Evolutionary conservation across 495 filamentous ascomycete genomes (phyloP).

Genomic region (Immersiella caudata): DNA sequence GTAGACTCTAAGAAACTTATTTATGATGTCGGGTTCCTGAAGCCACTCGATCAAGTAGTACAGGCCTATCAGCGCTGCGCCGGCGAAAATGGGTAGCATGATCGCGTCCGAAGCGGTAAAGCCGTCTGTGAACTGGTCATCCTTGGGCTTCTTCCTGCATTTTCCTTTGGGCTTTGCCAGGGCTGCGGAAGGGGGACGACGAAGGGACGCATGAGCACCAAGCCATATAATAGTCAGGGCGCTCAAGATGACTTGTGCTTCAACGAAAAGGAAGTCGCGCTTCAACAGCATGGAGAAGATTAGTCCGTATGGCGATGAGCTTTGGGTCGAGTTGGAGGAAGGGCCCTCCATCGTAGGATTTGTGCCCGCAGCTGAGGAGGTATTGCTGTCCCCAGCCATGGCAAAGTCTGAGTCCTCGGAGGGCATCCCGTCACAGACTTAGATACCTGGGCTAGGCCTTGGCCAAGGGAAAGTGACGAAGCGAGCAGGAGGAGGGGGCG

Average conservation of each 20-base stretch:
- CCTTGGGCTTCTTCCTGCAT: constrained; percentile 52
- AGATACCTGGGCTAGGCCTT: background rate
- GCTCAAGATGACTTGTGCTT: constrained; percentile 43
- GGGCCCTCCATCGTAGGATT: constrained; percentile 10
- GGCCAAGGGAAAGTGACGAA: background rate
- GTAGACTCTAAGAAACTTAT: constrained; percentile 82
- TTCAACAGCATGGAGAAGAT: constrained; percentile 53
- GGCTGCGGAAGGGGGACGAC: constrained; percentile 78
- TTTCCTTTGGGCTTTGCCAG: constrained; percentile 54
- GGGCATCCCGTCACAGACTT: background rate
- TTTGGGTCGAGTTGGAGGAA: constrained; percentile 7
- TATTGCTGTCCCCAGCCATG: background rate
- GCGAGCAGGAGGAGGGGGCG: too few relatives aligned
- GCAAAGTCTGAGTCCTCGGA: background rate
- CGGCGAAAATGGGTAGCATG: constrained; percentile 83
- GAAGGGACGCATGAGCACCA: constrained; percentile 55
- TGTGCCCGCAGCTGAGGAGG: constrained; percentile 3
- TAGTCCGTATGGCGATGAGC: constrained; percentile 6
- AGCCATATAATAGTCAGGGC: constrained; percentile 50
- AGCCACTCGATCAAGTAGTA: constrained; percentile 92
- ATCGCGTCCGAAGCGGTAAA: constrained; percentile 81
- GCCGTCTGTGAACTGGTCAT: constrained; percentile 71
- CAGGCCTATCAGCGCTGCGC: constrained; percentile 68
- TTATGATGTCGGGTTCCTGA: constrained; percentile 77
- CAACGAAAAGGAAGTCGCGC: constrained; percentile 42